Evolutionary conservation across 169 alveolate species (phyloP).

Genomic region (Sarcocystis neurona): DNA sequence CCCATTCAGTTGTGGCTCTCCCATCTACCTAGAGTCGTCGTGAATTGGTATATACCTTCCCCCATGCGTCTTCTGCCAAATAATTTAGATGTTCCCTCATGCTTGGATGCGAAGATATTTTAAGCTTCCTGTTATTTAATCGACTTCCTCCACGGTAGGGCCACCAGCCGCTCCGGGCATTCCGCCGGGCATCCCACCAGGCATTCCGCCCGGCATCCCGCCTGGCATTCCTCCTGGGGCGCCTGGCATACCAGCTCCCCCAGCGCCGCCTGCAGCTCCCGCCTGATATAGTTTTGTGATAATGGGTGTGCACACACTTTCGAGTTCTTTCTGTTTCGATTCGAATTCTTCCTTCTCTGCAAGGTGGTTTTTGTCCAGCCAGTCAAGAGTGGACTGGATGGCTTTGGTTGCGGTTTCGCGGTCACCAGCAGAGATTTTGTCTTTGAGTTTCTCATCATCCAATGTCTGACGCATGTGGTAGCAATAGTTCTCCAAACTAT

Average conservation of each 20-base stretch:
- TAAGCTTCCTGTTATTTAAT: no score
- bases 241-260: conserved; percentile 86
- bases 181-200: conserved; percentile 22
- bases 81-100: no score
- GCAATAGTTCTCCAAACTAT: conserved; percentile 91
- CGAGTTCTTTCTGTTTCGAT: conserved; percentile 94
- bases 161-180: conserved; percentile 25
- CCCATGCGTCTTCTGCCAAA: no score
- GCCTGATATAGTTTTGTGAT: conserved; percentile 91
- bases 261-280: conserved; percentile 93
- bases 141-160: conserved; percentile 38
- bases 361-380: conserved; percentile 93
- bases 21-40: no score
- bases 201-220: conserved; percentile 90
- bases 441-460: conserved; percentile 91
- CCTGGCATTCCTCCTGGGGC: conserved; percentile 90
- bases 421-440: conserved; percentile 91
- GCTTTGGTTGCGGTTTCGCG: conserved; percentile 82
- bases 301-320: conserved; percentile 93
- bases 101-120: no score
- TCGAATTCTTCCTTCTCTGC: conserved; percentile 94
- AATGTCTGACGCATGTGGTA: conserved; percentile 91
- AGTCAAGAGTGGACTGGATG: conserved; percentile 89
- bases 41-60: no score
- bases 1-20: no score